phyloP scores from a whole-genome alignment of 176 grass and related monocot species.

The Cocos nucifera region DNA sequence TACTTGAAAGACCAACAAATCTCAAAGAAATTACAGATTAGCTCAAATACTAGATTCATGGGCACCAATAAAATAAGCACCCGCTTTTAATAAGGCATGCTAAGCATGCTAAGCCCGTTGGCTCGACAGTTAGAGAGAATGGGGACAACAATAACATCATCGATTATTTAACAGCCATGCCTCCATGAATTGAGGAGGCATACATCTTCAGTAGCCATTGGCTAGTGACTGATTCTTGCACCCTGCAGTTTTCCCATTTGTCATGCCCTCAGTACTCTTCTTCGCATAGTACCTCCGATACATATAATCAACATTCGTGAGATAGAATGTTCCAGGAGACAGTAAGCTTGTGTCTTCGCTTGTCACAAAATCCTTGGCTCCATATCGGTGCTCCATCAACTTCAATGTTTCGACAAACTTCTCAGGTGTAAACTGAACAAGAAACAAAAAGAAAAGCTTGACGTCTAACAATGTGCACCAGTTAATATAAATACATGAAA shows the following conservation, averaged over 20 bases:
- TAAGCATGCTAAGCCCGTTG: no score
- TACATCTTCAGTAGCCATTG: slow-evolving; percentile 24
- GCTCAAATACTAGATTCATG: no score
- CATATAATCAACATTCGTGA: slow-evolving; percentile 77
- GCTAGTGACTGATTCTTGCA: neutral
- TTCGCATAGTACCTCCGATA: slow-evolving; percentile 65
- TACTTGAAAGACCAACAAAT: no score
- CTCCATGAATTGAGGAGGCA: neutral
- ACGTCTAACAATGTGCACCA: neutral
- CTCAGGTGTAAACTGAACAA: slow-evolving; percentile 41
- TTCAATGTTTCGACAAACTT: slow-evolving; percentile 66
- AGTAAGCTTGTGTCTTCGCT: slow-evolving; percentile 49
- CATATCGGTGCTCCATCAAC: slow-evolving; percentile 70
- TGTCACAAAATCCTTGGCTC: slow-evolving; percentile 74
- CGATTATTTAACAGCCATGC: neutral
- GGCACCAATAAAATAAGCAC: no score
- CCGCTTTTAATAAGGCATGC: no score
- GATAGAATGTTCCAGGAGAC: slow-evolving; percentile 61
- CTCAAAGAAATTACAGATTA: no score
- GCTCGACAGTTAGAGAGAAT: no score
- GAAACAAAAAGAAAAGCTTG: slow-evolving; percentile 10
- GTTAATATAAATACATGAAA: no score
- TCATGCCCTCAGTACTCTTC: slow-evolving; percentile 10
- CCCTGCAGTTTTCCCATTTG: neutral
- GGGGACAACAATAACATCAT: no score